phyloP scores from a whole-genome alignment of 164 flowering plant genomes.

The Stephania cephalantha region DNA sequence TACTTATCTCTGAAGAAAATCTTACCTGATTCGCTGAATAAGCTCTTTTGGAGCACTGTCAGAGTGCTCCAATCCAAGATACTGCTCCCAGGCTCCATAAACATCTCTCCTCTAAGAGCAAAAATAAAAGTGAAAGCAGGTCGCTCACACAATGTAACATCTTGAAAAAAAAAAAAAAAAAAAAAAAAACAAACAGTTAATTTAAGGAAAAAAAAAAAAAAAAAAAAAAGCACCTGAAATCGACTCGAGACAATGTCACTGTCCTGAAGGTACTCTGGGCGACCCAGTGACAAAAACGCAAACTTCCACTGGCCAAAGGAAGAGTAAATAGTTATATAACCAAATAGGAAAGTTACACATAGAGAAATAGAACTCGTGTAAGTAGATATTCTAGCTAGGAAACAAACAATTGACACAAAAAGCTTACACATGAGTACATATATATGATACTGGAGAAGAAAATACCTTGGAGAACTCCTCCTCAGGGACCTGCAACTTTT shows the following conservation, averaged over 20 bases:
- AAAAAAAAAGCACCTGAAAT: constrained; percentile 53
- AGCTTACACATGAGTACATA: background rate
- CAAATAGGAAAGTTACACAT: background rate
- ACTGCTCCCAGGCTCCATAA: constrained; percentile 93
- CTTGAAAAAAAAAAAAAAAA: background rate
- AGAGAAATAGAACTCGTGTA: background rate
- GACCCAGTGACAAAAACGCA: constrained; percentile 72
- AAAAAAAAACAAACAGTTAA: background rate
- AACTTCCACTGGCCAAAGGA: constrained; percentile 65
- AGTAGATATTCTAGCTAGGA: background rate
- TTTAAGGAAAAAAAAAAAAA: constrained; percentile 6
- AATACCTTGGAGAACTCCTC: constrained; percentile 55
- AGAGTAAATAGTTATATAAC: background rate
- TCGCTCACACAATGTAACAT: background rate
- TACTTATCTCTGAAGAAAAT: background rate
- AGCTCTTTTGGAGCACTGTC: constrained; percentile 63
- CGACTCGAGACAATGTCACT: constrained; percentile 57
- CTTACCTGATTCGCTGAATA: constrained; percentile 61
- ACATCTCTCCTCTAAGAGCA: constrained; percentile 60
- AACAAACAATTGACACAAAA: background rate
- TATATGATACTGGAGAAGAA: background rate
- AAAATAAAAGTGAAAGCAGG: background rate
- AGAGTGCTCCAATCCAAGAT: constrained; percentile 80
- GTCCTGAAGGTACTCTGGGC: constrained; percentile 80
- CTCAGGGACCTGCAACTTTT: constrained; percentile 63